Conservation (phyloP, 2,329 filamentous ascomycete genomes). For the Tolypocladium tropicale region DNA sequence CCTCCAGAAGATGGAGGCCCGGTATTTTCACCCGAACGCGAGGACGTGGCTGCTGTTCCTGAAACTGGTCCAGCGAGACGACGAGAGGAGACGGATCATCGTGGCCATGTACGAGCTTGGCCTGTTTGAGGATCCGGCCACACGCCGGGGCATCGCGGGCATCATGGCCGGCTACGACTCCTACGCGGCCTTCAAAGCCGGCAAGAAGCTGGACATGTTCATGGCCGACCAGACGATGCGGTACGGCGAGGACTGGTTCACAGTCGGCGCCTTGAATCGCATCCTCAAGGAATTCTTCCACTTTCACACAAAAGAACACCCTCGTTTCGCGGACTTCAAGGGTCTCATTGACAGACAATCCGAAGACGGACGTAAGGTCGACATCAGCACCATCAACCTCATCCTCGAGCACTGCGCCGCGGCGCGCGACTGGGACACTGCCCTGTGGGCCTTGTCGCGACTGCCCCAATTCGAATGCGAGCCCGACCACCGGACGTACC, state of each 20-base stretch:
- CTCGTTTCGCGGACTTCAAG: slow-evolving; percentile 15
- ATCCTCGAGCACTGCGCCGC: slow-evolving; percentile 22
- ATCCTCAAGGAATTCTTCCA: slow-evolving; percentile 32
- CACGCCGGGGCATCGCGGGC: slow-evolving; percentile 26
- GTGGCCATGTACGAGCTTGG: slow-evolving; percentile 34
- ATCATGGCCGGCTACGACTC: slow-evolving; percentile 34
- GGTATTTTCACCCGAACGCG: slow-evolving; percentile 28
- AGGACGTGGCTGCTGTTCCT: slow-evolving; percentile 40
- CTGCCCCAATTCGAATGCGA: slow-evolving; percentile 10
- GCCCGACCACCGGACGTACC: slow-evolving; percentile 22
- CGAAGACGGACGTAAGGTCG: slow-evolving; percentile 13
- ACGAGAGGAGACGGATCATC: slow-evolving; percentile 36
- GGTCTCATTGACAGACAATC: slow-evolving; percentile 14
- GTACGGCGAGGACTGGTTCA: slow-evolving; percentile 38
- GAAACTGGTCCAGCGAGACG: slow-evolving; percentile 47
- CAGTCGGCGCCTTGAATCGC: slow-evolving; percentile 21
- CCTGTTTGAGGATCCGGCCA: slow-evolving; percentile 26
- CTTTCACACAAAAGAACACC: slow-evolving; percentile 19
- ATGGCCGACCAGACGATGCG: slow-evolving; percentile 27
- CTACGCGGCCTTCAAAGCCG: slow-evolving; percentile 27
- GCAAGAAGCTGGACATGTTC: slow-evolving; percentile 25
- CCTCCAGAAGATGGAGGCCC: slow-evolving; percentile 29
- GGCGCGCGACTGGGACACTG: slow-evolving; percentile 18
- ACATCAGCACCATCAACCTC: slow-evolving; percentile 24
- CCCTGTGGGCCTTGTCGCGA: slow-evolving; percentile 19